Conservation (phyloP, 768 basidiomycete genomes). For the Suillus brevipes region DNA sequence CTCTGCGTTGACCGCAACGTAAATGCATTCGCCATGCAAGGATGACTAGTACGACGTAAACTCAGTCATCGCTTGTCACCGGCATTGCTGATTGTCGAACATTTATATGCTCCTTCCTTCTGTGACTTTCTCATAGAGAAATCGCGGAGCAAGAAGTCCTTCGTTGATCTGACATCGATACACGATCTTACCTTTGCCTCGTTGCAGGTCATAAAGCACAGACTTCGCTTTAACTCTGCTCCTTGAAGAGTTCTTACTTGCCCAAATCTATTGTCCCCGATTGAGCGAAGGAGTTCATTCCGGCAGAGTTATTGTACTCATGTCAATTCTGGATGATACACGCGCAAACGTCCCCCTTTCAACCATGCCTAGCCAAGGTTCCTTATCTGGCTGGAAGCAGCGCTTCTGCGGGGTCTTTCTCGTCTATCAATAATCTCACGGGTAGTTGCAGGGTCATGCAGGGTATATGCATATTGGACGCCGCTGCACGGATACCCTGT, state of each 20-base stretch:
- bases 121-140: slow-evolving; percentile 23
- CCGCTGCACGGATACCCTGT: too few species aligned
- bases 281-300: slow-evolving; percentile 22
- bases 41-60: slow-evolving; percentile 2
- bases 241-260: slow-evolving; percentile 8
- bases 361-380: not conserved
- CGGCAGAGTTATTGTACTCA: slow-evolving; percentile 11
- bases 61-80: slow-evolving; percentile 12
- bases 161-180: slow-evolving; percentile 10
- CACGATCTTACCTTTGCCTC: slow-evolving; percentile 20
- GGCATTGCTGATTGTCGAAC: not conserved
- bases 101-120: slow-evolving; percentile 17
- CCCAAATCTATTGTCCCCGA: slow-evolving; percentile 3
- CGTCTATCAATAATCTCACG: not conserved
- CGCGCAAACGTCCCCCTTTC: not conserved
- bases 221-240: slow-evolving; percentile 16
- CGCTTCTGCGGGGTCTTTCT: not conserved
- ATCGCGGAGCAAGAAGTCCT: slow-evolving; percentile 15
- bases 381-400: slow-evolving; percentile 13
- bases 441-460: not conserved
- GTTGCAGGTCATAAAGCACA: slow-evolving; percentile 7
- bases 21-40: not conserved
- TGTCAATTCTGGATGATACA: slow-evolving; percentile 27
- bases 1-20: slow-evolving; percentile 3
- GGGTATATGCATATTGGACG: too few species aligned